Conservation (phyloP, 768 basidiomycete species). For the Tulasnella sp. region DNA sequence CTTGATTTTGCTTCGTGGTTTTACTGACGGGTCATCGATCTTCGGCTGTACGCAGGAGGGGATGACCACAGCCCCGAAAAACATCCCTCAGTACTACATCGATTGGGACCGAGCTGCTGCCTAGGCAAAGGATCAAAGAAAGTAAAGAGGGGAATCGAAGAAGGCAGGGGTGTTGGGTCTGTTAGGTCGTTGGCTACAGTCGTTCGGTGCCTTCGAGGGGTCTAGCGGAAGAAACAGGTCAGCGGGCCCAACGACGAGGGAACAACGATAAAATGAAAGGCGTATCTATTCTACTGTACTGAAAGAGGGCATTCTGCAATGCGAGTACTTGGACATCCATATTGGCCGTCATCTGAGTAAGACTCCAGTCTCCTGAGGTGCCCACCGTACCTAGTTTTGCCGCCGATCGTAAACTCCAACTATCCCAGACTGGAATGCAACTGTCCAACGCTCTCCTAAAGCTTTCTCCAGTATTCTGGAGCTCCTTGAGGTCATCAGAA, state of each 20-base stretch:
- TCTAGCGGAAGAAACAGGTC: neutral
- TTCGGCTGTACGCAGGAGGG: neutral
- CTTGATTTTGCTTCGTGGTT: neutral
- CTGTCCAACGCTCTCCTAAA: neutral
- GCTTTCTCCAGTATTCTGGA: neutral
- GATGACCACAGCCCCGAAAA: neutral
- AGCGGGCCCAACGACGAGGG: neutral
- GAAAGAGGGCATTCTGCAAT: neutral
- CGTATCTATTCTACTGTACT: neutral
- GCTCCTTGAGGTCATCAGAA: neutral
- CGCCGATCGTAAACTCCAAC: neutral
- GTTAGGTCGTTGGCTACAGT: neutral
- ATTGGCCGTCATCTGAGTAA: neutral
- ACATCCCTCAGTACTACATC: slow-evolving; percentile 8
- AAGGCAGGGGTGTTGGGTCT: neutral
- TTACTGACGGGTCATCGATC: neutral
- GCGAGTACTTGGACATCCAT: neutral
- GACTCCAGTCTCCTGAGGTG: neutral
- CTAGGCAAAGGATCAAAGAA: neutral
- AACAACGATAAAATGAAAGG: neutral
- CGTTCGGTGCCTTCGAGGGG: neutral
- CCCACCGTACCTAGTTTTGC: neutral
- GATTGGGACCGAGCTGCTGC: neutral
- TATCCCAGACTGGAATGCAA: neutral
- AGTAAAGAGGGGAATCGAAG: neutral